phyloP scores from a whole-genome alignment of 2,329 filamentous ascomycete species.

The Cytospora paraplurivora region DNA sequence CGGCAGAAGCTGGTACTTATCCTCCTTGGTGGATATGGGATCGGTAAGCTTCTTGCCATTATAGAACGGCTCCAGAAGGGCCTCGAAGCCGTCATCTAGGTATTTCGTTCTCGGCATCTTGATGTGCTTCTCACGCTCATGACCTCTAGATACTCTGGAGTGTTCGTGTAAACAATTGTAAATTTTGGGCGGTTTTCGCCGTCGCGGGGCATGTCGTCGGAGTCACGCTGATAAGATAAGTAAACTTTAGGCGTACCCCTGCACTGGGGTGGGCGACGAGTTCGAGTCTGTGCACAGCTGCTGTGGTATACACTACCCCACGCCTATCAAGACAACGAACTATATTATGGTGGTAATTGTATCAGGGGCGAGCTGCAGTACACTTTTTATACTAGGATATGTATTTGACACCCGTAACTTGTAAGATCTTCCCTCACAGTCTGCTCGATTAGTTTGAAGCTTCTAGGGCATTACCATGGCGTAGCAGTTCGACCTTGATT shows the following conservation, averaged over 20 bases:
- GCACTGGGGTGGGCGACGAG: not conserved
- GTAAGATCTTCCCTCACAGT: too few relatives aligned
- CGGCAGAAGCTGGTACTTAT: slow-evolving; percentile 96
- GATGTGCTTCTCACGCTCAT: slow-evolving; percentile 24
- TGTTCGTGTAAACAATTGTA: not conserved
- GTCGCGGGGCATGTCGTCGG: slow-evolving; percentile 16
- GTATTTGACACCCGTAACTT: too few relatives aligned
- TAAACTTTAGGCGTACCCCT: not conserved
- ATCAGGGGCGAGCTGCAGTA: not conserved
- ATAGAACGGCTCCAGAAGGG: slow-evolving; percentile 67
- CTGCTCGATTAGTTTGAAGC: too few relatives aligned
- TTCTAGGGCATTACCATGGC: too few relatives aligned
- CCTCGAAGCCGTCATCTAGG: slow-evolving; percentile 64
- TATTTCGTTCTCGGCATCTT: slow-evolving; percentile 51
- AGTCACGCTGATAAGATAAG: slow-evolving; percentile 27
- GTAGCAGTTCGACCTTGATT: too few relatives aligned
- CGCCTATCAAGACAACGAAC: not conserved
- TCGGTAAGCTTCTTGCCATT: slow-evolving; percentile 69
- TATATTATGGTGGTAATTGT: not conserved
- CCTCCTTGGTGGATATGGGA: slow-evolving; percentile 66
- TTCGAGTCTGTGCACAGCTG: not conserved
- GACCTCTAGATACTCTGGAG: not conserved
- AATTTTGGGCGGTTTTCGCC: slow-evolving; percentile 17
- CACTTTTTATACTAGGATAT: too few relatives aligned
- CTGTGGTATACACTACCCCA: too few relatives aligned